Evolutionary conservation across 805 yeast species (phyloP).

Genomic region (Priceomyces carsonii): DNA sequence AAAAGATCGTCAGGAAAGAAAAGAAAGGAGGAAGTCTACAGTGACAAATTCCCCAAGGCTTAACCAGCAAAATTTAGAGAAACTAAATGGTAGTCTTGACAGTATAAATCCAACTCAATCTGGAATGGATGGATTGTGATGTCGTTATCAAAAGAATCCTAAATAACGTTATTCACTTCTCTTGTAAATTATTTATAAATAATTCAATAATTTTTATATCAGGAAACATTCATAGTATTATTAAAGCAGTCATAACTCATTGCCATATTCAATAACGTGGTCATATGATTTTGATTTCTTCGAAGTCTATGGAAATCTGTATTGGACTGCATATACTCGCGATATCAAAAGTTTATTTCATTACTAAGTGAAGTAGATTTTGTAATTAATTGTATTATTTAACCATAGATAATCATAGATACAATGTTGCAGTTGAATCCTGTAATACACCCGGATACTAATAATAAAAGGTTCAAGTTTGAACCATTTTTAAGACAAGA

Average conservation of each 20-base stretch:
- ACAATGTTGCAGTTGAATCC: constrained; percentile 39
- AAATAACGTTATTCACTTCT: no score
- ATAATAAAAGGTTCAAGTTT: constrained; percentile 53
- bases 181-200: no score
- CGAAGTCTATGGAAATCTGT: no score
- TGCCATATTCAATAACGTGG: no score
- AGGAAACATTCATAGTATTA: no score
- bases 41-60: constrained; percentile 12
- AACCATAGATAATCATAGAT: not conserved
- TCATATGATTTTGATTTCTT: no score
- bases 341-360: no score
- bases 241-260: no score
- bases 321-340: no score
- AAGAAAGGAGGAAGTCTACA: constrained; percentile 33
- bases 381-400: not conserved
- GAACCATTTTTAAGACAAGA: constrained; percentile 83
- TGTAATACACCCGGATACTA: constrained; percentile 42
- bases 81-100: constrained; percentile 9
- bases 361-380: no score
- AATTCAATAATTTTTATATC: no score
- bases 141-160: no score
- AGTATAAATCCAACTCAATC: constrained; percentile 6
- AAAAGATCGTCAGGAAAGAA: constrained; percentile 40
- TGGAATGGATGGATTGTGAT: constrained; percentile 7
- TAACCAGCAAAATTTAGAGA: constrained; percentile 15